Evolutionary conservation across 2,329 filamentous ascomycete species (phyloP), one percentile per base, ranked within the genome.

Genomic region (Pseudopithomyces maydicus): DNA sequence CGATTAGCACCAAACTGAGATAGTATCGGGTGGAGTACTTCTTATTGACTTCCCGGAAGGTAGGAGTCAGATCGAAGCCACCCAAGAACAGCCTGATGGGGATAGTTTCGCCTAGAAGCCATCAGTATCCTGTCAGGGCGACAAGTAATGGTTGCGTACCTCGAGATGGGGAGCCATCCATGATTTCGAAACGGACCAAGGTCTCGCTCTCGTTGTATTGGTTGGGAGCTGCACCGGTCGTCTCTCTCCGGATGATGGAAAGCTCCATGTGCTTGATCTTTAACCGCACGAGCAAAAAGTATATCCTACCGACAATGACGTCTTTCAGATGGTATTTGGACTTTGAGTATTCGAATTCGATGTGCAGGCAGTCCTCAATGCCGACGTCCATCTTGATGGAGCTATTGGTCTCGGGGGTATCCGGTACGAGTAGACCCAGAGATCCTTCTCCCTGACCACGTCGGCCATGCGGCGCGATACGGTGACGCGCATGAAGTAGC

Each of bases 181-280:
- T 99, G 74, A 99, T 99, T 89, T 99, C 95, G 70, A 99, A 99
- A 64, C 96, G 88, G 55, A 99, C 95, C 68, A 99, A 80, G 2
- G 95, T 99, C 80, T 99, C 95, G 79, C 93, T 98, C 82, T 99
- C 96, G 75, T 99, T 99, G 80, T 99, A 99, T 78, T 99, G 96
- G 76, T 99, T 99, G 6, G 95, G 95, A 20, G 95, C 92, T 5
- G 92, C 92, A 54, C 96, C 95, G 0, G 95, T 99, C 2, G 95
- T 99, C 80, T 99, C 95, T 68, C 96, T 84, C 65, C 96, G 86
- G 76, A 99, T 99, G 70, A 99, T 99, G 65, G 92, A 97, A 61
- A 99, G 81, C 81, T 99, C 95, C 95, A 99, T 99, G 79, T 99
- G 95, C 80, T 98, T 97, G 78, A 99, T 99, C 87, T 99, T 99